These are phyloP conservation scores for Leishmania major DNA, from an alignment of 208 protist species.

Conservation along the genomic window DNA sequence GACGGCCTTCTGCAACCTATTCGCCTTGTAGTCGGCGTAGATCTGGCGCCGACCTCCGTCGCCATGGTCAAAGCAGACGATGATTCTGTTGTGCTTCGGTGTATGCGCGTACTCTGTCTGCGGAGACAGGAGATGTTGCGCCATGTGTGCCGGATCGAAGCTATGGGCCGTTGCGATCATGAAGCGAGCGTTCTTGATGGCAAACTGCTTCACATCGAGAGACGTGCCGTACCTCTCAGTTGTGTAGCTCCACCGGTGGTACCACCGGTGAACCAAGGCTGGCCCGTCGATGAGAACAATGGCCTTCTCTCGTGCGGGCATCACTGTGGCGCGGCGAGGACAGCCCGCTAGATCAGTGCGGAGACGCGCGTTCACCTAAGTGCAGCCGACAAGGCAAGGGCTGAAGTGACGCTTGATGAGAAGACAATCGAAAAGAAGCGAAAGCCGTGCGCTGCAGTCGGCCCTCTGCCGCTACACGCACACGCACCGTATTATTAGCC, in stretches of 20 bases:
- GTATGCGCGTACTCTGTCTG: conserved; percentile 88
- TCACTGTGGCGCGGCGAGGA: conserved; percentile 9
- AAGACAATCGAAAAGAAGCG: not conserved
- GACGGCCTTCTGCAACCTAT: conserved; percentile 43
- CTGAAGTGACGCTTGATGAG: not conserved
- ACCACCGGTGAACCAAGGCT: conserved; percentile 89
- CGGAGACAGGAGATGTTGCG: conserved; percentile 85
- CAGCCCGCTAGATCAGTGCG: not conserved
- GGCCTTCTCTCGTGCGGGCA: conserved; percentile 64
- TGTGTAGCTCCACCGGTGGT: conserved; percentile 84
- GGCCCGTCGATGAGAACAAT: conserved; percentile 88
- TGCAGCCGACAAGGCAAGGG: too few species aligned
- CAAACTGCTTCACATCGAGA: conserved; percentile 78
- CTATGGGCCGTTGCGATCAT: conserved; percentile 81
- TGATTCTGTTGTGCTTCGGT: conserved; percentile 86
- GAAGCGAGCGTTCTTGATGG: conserved; percentile 82
- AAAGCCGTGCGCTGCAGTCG: not conserved
- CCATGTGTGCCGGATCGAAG: conserved; percentile 86
- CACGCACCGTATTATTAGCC: not conserved
- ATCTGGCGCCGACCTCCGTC: conserved; percentile 83
- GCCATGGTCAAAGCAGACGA: conserved; percentile 90
- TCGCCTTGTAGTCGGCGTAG: conserved; percentile 84
- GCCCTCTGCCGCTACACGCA: not conserved
- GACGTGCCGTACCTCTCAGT: conserved; percentile 42
- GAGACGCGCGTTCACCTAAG: not conserved